Evolutionary conservation across 129 eudicot genomes (phyloP), one percentile per base, ranked within the genome.

Genomic region (Centaurea solstitialis): DNA sequence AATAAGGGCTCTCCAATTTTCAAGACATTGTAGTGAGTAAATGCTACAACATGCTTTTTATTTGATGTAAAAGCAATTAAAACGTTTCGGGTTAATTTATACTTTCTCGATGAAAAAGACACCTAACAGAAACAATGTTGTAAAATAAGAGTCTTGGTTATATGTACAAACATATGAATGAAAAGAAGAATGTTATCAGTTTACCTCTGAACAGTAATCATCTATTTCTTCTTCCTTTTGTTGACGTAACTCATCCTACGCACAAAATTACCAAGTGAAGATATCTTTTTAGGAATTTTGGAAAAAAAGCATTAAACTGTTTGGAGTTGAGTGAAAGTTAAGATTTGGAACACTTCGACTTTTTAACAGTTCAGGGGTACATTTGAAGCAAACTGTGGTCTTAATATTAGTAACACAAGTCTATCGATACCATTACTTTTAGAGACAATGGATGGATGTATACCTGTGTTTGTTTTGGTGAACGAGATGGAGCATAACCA

Each of bases 201-300:
- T 40, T 86, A 94, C 99, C 97, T 92, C 92, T 62, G 99, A 95
- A 74, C 98, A 95, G 69, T 95, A 95, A 83, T 95, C 98, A 68
- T 95, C 99, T 90, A 91, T 92, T 74, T 89, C 99, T 74, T 95
- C 99, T 79, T 95, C 99, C 84, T 84, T 88, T 73, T 87, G 91
- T 85, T 93, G 99, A 43, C 98, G 94, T 53, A 95, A 72, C 85
- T 95, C 99, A 75, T 93, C 99, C 98, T 94, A 83, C 75, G 83
- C 70, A 59, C 76, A 43, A n/a, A 75, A 35, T 47, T 45, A 73
- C 24, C 61, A 62, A 73, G 65, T 75, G 30, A 72, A 12, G 24
- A 15, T 37, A 75, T 57, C 65, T 12, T 41, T 45, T 45, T 1
- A 45, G 57, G 57, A 45, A 10, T 45, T 8, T 45, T 45, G 17